Evolutionary conservation across 352 stramenopile species (phyloP).

Genomic region (Pythium guiyangense): DNA sequence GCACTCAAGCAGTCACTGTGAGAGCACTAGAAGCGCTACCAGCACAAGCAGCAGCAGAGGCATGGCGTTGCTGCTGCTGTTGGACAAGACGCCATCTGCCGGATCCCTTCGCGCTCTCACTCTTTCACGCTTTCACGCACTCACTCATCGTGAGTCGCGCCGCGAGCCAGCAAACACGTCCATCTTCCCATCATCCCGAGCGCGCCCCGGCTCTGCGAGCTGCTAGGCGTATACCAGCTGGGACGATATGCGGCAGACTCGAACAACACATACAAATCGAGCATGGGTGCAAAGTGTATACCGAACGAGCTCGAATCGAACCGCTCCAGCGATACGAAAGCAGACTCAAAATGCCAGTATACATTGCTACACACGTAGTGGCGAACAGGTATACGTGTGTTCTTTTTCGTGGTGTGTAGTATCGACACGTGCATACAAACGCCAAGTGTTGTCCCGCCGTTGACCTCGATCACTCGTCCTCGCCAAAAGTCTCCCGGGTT

Average conservation of each 20-base stretch:
- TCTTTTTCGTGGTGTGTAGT: neutral
- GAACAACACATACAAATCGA: neutral
- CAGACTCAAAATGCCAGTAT: neutral
- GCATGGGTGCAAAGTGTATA: too few species aligned
- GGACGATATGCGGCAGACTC: too few species aligned
- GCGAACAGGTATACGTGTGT: neutral
- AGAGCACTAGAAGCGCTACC: neutral
- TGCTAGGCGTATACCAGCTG: neutral
- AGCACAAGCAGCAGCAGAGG: neutral
- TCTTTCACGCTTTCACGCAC: neutral
- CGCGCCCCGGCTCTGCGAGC: neutral
- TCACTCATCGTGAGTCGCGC: neutral
- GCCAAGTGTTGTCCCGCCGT: neutral
- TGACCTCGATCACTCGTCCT: neutral
- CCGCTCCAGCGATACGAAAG: too few species aligned
- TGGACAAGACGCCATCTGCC: constrained; percentile 2
- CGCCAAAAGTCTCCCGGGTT: too few species aligned
- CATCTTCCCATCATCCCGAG: neutral
- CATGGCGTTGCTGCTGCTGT: neutral
- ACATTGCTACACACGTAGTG: too few species aligned
- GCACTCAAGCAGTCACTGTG: neutral
- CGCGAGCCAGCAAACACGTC: neutral
- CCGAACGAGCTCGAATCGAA: too few species aligned
- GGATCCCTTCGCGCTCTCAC: neutral
- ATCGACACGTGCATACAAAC: neutral